Conservation (phyloP, 495 filamentous ascomycete species). For the Hypoxylon rickii region DNA sequence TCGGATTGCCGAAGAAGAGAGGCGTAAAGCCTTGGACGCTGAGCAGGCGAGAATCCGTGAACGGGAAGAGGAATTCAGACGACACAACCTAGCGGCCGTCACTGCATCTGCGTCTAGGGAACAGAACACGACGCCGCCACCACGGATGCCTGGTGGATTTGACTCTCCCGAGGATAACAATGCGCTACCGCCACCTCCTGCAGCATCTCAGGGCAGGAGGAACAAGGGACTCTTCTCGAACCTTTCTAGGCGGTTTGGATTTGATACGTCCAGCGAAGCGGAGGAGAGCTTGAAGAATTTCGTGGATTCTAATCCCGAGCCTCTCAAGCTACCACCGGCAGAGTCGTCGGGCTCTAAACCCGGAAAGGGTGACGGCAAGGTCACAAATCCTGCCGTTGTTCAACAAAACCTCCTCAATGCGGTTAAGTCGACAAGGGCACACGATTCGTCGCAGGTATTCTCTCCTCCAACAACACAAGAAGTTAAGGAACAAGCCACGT, state of each 20-base stretch:
- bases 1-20: constrained; percentile 79
- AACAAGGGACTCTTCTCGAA: constrained; percentile 65
- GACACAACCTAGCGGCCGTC: constrained; percentile 42
- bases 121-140: constrained; percentile 40
- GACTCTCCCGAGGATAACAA: constrained; percentile 56
- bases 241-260: constrained; percentile 65
- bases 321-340: constrained; percentile 19
- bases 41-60: constrained; percentile 70
- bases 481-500: constrained; percentile 83
- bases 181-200: constrained; percentile 21
- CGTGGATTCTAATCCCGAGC: constrained; percentile 35
- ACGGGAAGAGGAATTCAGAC: constrained; percentile 59
- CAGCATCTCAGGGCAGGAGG: constrained; percentile 28
- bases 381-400: constrained; percentile 60
- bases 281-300: constrained; percentile 49
- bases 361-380: constrained; percentile 45
- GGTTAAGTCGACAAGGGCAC: constrained; percentile 77
- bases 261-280: constrained; percentile 54
- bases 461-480: constrained; percentile 69
- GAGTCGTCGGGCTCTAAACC: constrained; percentile 24
- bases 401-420: constrained; percentile 76
- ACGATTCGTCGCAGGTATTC: constrained; percentile 73
- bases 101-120: constrained; percentile 41
- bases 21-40: constrained; percentile 75
- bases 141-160: constrained; percentile 71